Conservation (phyloP, 495 filamentous ascomycete species). For the Oidiodendron maius region DNA sequence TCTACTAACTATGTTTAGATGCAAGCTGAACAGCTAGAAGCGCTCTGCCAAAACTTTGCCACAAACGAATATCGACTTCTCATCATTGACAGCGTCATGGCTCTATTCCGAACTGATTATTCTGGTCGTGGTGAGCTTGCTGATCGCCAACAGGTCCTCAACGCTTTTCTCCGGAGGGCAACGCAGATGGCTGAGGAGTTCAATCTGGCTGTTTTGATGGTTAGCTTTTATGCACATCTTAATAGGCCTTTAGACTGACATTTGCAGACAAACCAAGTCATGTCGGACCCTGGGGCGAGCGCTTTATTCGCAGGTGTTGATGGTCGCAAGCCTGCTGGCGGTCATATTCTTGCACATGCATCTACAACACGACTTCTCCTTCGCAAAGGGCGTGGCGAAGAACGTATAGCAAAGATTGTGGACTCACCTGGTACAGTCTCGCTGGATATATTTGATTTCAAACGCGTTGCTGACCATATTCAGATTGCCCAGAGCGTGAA, state of each 20-base stretch:
- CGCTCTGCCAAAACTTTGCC: constrained; percentile 59
- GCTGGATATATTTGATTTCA: neutral
- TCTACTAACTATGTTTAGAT: constrained; percentile 34
- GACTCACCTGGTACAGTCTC: constrained; percentile 62
- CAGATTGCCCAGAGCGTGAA: constrained; percentile 70
- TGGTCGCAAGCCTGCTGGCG: constrained; percentile 69
- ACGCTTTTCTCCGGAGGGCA: constrained; percentile 62
- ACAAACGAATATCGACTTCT: constrained; percentile 65
- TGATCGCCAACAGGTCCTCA: constrained; percentile 71
- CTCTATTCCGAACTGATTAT: constrained; percentile 71
- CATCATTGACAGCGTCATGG: constrained; percentile 75
- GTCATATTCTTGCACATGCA: constrained; percentile 76
- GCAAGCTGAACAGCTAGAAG: constrained; percentile 65
- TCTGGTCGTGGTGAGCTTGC: constrained; percentile 69
- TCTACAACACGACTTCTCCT: constrained; percentile 69
- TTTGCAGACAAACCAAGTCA: constrained; percentile 70
- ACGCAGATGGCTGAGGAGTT: constrained; percentile 78
- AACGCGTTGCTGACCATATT: neutral
- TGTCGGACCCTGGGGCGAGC: constrained; percentile 74
- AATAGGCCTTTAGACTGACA: neutral
- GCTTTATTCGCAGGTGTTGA: constrained; percentile 75
- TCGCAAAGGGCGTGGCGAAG: constrained; percentile 72
- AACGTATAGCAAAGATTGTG: constrained; percentile 74
- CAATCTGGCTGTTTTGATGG: constrained; percentile 71
- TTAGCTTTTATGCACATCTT: constrained; percentile 21